Evolutionary conservation across 345 rosid genomes (phyloP), one percentile per base, ranked within the genome.

Genomic region (Moricandia moricandioides): DNA sequence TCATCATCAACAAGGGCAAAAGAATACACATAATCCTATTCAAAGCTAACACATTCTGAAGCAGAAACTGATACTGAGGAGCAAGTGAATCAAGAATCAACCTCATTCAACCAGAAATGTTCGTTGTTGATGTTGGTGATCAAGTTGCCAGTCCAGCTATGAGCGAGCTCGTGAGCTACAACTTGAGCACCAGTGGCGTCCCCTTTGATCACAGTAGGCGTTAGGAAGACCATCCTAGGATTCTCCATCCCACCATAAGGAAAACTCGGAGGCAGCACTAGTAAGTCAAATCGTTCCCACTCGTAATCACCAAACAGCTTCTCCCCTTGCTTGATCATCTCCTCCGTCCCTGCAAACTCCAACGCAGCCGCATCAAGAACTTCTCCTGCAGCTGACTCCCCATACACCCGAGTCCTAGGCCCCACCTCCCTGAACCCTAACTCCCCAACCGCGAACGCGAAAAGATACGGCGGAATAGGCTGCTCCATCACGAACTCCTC

Each of bases 61-160:
- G n/a, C n/a, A n/a, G n/a, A n/a, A n/a, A n/a, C n/a, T n/a, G n/a
- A n/a, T n/a, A n/a, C n/a, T n/a, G n/a, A n/a, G n/a, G n/a, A n/a
- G n/a, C 47, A 40, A 40, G n/a, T n/a, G n/a, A 39, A 39, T 10
- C 14, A 52, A 72, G 45, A 9, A 26, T 2, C 7, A 33, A 93
- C 98, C 96, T 94, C 98, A 77, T 94, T 94, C 81, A 94, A 80
- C 97, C 98, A 91, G 66, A 94, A 94, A 76, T 94, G 98, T 40
- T 94, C 93, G 16, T 94, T 94, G 70, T 86, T 91, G 74, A 73
- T 83, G 71, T 91, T 94, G 54, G 97, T 91, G 31, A 94, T 94
- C 85, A 94, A 78, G 74, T 94, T 94, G 27, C 92, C 96, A 1
- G 97, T 94, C 96, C 98, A 91, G 73, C 95, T 94, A 75, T 91